Evolutionary conservation across 1,284 basidiomycete genomes (phyloP).

Genomic region (Naganishia sp.): DNA sequence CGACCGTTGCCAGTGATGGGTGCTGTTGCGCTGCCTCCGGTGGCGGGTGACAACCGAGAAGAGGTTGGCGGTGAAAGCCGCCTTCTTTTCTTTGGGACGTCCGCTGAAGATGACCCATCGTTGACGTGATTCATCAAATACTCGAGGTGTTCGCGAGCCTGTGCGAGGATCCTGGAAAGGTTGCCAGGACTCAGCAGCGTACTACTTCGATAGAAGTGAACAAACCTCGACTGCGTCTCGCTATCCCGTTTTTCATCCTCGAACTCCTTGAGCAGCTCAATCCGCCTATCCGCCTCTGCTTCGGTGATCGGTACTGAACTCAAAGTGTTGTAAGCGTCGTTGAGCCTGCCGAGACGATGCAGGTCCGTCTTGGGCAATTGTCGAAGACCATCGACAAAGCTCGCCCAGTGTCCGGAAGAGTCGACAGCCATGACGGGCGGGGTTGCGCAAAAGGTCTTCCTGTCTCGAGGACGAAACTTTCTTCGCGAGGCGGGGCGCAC

Average conservation of each 20-base stretch:
- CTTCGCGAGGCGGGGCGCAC: too few relatives aligned
- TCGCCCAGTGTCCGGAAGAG: slow-evolving; percentile 9
- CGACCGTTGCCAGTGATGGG: slow-evolving; percentile 8
- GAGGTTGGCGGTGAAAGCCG: slow-evolving; percentile 5
- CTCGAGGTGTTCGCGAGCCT: slow-evolving; percentile 18
- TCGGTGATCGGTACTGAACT: neutral
- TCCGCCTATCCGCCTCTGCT: slow-evolving; percentile 17
- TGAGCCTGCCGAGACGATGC: slow-evolving; percentile 16
- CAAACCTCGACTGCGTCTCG: slow-evolving; percentile 24
- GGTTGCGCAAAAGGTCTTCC: neutral
- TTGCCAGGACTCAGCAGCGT: neutral
- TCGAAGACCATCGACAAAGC: slow-evolving; percentile 18
- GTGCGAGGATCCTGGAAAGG: slow-evolving; percentile 1
- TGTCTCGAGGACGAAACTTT: too few relatives aligned
- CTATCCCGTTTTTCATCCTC: slow-evolving; percentile 27
- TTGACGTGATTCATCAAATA: neutral
- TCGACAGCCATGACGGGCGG: slow-evolving; percentile 9
- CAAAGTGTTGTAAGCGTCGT: slow-evolving; percentile 1
- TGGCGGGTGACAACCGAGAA: slow-evolving; percentile 6
- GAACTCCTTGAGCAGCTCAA: slow-evolving; percentile 26
- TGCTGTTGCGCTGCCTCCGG: slow-evolving; percentile 5
- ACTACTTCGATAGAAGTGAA: neutral
- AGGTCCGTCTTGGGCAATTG: slow-evolving; percentile 24
- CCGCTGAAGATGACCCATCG: neutral
- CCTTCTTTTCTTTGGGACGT: slow-evolving; percentile 1